Evolutionary conservation across 441 rosid genomes (phyloP).

Genomic region (Pelargonium australe): DNA sequence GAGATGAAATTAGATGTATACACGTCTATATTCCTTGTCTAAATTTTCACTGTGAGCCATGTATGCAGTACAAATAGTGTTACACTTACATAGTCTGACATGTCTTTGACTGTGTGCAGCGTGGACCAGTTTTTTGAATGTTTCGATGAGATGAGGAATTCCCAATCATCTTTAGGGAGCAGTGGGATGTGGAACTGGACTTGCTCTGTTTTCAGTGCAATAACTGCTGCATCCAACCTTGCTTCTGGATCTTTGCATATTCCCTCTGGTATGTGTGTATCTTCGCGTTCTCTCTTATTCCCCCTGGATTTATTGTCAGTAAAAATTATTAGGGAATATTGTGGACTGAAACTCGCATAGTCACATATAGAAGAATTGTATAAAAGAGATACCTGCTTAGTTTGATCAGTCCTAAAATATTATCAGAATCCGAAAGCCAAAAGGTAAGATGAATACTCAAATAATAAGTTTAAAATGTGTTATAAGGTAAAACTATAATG

Average conservation of each 20-base stretch:
- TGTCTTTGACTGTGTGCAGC: constrained; percentile 40
- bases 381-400: background rate
- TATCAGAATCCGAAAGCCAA: background rate
- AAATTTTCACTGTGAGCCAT: background rate
- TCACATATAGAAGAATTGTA: background rate
- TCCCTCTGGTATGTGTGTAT: constrained; percentile 59
- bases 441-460: background rate
- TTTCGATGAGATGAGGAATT: constrained; percentile 85
- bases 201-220: constrained; percentile 88
- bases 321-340: background rate
- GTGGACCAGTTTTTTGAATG: constrained; percentile 98
- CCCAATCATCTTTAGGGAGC: constrained; percentile 81
- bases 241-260: constrained; percentile 89
- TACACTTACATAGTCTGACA: constrained; percentile 18
- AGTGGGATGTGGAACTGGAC: constrained; percentile 99
- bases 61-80: constrained; percentile 2
- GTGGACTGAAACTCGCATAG: background rate
- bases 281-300: constrained; percentile 7
- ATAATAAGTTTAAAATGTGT: background rate
- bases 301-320: background rate
- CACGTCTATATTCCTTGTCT: background rate
- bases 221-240: constrained; percentile 98
- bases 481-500: constrained; percentile 1
- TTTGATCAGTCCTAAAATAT: background rate
- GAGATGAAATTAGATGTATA: constrained; percentile 3